Conservation (phyloP, 257 asterid species). For the Eustoma russellianum region DNA sequence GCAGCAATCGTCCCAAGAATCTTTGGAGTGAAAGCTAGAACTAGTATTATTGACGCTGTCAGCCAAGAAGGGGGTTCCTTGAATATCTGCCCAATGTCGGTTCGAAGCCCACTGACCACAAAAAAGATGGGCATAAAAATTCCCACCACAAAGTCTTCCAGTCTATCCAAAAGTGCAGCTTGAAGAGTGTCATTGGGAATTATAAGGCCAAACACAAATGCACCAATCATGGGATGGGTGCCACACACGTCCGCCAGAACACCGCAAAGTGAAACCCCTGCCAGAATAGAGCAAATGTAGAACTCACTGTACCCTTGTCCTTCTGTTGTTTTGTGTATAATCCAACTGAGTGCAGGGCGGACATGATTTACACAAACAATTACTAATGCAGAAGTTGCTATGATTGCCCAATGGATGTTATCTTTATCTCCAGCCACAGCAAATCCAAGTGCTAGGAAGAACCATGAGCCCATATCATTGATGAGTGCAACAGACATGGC, state of each 20-base stretch:
- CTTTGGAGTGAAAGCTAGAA: conserved; percentile 36
- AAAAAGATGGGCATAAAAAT: conserved; percentile 72
- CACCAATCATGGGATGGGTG: conserved; percentile 91
- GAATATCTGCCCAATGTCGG: conserved; percentile 26
- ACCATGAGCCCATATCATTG: conserved; percentile 58
- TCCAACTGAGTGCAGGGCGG: conserved; percentile 63
- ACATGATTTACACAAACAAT: conserved; percentile 36
- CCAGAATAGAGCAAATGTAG: conserved; percentile 54
- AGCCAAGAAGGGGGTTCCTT: conserved; percentile 8
- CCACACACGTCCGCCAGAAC: conserved; percentile 58
- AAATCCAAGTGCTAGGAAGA: conserved; percentile 40
- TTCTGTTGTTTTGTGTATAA: conserved; percentile 48
- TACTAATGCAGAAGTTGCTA: conserved; percentile 30
- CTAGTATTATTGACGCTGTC: conserved; percentile 18
- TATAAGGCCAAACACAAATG: conserved; percentile 64
- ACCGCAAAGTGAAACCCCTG: conserved; percentile 44
- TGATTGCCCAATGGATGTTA: conserved; percentile 30
- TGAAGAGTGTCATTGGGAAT: conserved; percentile 68
- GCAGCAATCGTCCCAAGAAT: conserved; percentile 31
- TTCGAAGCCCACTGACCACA: conserved; percentile 69
- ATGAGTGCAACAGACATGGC: conserved; percentile 48
- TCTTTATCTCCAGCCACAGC: conserved; percentile 23
- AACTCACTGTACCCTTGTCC: conserved; percentile 85
- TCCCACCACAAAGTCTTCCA: conserved; percentile 72
- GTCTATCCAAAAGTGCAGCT: conserved; percentile 52